These are phyloP conservation scores for Phytophthora parvispora DNA, from an alignment of 352 stramenopile genomes.

Conservation along the genomic window DNA sequence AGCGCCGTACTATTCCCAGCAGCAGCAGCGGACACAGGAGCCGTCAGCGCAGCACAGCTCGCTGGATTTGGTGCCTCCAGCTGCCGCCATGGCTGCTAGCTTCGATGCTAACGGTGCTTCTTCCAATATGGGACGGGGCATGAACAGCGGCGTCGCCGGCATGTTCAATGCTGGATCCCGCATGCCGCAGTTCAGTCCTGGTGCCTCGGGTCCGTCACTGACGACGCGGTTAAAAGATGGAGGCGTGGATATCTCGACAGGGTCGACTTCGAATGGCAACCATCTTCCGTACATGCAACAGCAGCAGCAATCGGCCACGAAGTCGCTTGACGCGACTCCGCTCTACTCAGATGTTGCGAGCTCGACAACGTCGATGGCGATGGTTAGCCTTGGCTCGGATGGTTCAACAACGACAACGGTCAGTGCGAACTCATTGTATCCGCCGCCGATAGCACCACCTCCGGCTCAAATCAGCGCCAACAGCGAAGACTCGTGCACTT, in stretches of 20 bases:
- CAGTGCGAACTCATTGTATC: conserved; percentile 41
- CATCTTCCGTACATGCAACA: conserved; percentile 45
- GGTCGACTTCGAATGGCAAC: conserved; percentile 29
- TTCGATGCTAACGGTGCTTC: conserved; percentile 34
- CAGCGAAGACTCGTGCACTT: conserved; percentile 42
- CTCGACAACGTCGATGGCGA: conserved; percentile 42
- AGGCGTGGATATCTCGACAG: conserved; percentile 38
- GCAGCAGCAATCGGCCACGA: conserved; percentile 28
- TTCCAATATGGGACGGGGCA: conserved; percentile 32
- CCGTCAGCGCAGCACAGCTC: conserved; percentile 31
- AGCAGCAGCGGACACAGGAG: conserved; percentile 39
- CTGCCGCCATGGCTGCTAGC: conserved; percentile 22
- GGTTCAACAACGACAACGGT: conserved; percentile 27
- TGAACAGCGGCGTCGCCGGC: conserved; percentile 28
- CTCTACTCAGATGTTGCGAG: conserved; percentile 42
- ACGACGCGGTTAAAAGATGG: conserved; percentile 47
- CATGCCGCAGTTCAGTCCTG: conserved; percentile 44
- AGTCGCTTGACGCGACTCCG: conserved; percentile 38
- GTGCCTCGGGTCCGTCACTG: conserved; percentile 22
- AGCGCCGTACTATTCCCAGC: conserved; percentile 40
- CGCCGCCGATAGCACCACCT: conserved; percentile 28
- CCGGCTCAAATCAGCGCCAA: conserved; percentile 24
- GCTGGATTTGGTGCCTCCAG: conserved; percentile 37
- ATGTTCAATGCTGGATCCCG: conserved; percentile 39
- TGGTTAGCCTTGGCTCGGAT: conserved; percentile 41